Evolutionary conservation across 768 basidiomycete genomes (phyloP).

Genomic region (Auricularia cornea): DNA sequence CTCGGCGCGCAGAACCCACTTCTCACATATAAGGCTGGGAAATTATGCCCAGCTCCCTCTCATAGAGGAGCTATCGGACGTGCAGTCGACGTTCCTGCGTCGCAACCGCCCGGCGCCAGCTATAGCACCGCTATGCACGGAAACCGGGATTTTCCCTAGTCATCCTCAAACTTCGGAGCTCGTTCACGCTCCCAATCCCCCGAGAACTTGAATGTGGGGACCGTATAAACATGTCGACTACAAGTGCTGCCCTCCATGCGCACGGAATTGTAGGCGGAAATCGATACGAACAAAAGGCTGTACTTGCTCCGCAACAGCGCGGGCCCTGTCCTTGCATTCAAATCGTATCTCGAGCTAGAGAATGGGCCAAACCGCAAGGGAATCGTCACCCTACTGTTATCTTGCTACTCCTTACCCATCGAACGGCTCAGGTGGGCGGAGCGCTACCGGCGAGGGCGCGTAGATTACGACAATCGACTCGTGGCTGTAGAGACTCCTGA

Average conservation of each 20-base stretch:
- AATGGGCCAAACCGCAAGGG: neutral
- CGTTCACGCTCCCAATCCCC: neutral
- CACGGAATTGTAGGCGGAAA: neutral
- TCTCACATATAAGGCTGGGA: constrained; percentile 18
- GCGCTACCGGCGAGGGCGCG: neutral
- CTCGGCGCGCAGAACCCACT: constrained; percentile 16
- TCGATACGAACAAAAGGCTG: neutral
- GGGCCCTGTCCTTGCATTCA: neutral
- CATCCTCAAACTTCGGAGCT: neutral
- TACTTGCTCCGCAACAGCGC: neutral
- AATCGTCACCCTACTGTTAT: neutral
- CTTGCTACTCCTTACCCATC: neutral
- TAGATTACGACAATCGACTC: neutral
- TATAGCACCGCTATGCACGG: constrained; percentile 9
- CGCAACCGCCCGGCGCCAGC: neutral
- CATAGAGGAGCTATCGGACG: constrained; percentile 1
- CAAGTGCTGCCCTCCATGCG: neutral
- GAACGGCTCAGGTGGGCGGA: neutral
- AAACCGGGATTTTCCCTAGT: constrained; percentile 4
- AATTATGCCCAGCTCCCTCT: constrained; percentile 10
- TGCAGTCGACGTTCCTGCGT: constrained; percentile 12
- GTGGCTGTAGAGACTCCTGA: neutral
- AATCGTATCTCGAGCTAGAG: neutral
- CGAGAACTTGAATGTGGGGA: neutral
- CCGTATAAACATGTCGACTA: neutral